Evolutionary conservation across 2,329 filamentous ascomycete species (phyloP), one percentile per base, ranked within the genome.

Genomic region (Xylariales sp.): DNA sequence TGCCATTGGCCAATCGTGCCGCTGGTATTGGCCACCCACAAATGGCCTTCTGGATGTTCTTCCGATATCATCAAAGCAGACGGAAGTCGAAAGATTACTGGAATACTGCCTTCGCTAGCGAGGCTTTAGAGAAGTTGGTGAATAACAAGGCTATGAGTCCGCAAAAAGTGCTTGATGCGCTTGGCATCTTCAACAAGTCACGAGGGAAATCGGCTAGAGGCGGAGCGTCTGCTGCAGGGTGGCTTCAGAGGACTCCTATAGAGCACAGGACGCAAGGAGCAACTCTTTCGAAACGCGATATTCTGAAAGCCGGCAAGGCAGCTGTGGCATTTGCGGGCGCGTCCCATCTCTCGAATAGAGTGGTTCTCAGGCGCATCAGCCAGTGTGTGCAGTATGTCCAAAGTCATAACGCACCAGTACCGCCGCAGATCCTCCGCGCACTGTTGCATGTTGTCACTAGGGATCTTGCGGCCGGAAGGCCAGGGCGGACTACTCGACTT

Each of bases 401-500:
- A 29, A 43, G 48, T 24, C 47, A 52, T 29, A 33, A 49, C 12
- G 39, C 44, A 10, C 40, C 36, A 4, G 18, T 61, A n/a, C 53
- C 61, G 4, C 31, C 38, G 1, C n/a, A 31, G 2, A 46, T 58
- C 16, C 37, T 64, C 33, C 52, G 51, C 34, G 56, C 55, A 27
- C 48, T 66, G 4, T 58, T 61, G 42, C 53, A 55, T 32, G 51
- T 61, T 15, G 49, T 65, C 14, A 64, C 64, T 5, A 59, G 54
- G 43, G 61, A 65, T 38, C 49, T 70, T 35, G 53, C 44, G 16
- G 45, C 53, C n/a, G 58, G 57, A 27, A 40, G 46, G 20, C 56
- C 54, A 15, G 67, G 66, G 4, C 57, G 60, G 27, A 59, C 55
- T 21, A 46, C 46, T 18, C 62, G 65, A 14, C 45, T 69, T 31